Conservation (phyloP, 805 yeast species). For the Ogataea pignaliae region DNA sequence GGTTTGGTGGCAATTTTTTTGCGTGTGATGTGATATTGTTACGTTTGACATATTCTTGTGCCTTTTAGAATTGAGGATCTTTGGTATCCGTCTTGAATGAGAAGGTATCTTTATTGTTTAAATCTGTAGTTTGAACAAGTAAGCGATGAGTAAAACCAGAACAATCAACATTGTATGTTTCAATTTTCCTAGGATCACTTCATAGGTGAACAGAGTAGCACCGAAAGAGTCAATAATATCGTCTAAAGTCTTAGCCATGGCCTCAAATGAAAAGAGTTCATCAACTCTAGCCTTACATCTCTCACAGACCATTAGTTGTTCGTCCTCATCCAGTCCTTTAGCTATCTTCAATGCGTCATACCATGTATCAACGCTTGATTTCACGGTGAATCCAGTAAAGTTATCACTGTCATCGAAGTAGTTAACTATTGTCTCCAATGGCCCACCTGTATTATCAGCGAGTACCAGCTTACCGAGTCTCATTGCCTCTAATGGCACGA, state of each 20-base stretch:
- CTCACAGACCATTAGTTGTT: conserved; percentile 4
- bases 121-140: not conserved
- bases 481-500: conserved; percentile 97
- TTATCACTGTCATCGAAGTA: conserved; percentile 10
- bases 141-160: not conserved
- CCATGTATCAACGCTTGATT: conserved; percentile 50
- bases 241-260: conserved; percentile 32
- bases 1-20: no score
- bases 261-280: conserved; percentile 39
- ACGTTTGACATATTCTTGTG: not conserved
- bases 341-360: conserved; percentile 41
- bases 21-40: no score
- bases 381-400: conserved; percentile 59
- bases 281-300: conserved; percentile 34
- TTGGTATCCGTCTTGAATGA: not conserved
- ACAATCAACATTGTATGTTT: not conserved
- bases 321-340: conserved; percentile 17
- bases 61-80: not conserved
- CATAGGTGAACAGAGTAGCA: conserved; percentile 6
- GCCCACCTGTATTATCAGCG: conserved; percentile 90
- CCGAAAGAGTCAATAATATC: conserved; percentile 13
- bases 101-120: not conserved
- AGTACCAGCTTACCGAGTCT: conserved; percentile 74
- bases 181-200: not conserved
- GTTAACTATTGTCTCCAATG: conserved; percentile 68